A percentile compares a stretch with the other conserved stretches of the same genome.
Conservation (phyloP, 2,329 filamentous ascomycete genomes). For the Aspergillus glaucus region DNA sequence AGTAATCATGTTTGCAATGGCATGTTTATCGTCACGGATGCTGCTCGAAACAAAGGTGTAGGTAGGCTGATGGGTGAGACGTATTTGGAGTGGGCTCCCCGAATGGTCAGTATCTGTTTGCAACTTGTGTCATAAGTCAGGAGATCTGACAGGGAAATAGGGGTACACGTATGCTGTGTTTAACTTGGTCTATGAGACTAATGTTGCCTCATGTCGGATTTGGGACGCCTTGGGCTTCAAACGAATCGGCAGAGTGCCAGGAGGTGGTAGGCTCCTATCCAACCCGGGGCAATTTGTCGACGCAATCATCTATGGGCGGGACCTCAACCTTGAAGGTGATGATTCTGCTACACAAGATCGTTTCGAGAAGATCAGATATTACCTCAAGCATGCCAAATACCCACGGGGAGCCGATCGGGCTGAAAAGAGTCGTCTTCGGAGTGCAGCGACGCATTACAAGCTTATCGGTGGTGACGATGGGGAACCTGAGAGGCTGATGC, state of each 20-base stretch:
- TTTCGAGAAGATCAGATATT: conserved; percentile 98
- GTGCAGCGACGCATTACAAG: conserved; percentile 92
- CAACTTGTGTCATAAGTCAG: conserved; percentile 23
- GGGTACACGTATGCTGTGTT: conserved; percentile 91
- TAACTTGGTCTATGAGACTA: conserved; percentile 91
- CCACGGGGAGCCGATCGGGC: conserved; percentile 87
- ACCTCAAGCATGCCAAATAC: conserved; percentile 90
- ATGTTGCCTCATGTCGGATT: conserved; percentile 80
- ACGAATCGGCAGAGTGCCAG: conserved; percentile 76
- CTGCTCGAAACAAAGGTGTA: conserved; percentile 65
- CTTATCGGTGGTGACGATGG: conserved; percentile 51
- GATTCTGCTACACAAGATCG: conserved; percentile 89
- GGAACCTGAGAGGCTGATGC: conserved; percentile 70
- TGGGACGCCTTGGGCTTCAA: conserved; percentile 93
- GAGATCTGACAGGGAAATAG: conserved; percentile 30
- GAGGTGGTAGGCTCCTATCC: conserved; percentile 62
- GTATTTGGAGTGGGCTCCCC: conserved; percentile 71
- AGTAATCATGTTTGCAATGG: conserved; percentile 82
- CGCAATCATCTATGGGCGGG: conserved; percentile 70
- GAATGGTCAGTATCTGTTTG: conserved; percentile 39
- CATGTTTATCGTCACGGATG: conserved; percentile 68
- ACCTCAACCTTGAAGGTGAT: conserved; percentile 59
- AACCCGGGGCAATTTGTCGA: conserved; percentile 64
- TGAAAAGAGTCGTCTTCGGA: conserved; percentile 89
- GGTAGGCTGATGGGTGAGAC: conserved; percentile 70